Conservation (phyloP, 768 basidiomycete genomes). For the Pleurotus sapidus region DNA sequence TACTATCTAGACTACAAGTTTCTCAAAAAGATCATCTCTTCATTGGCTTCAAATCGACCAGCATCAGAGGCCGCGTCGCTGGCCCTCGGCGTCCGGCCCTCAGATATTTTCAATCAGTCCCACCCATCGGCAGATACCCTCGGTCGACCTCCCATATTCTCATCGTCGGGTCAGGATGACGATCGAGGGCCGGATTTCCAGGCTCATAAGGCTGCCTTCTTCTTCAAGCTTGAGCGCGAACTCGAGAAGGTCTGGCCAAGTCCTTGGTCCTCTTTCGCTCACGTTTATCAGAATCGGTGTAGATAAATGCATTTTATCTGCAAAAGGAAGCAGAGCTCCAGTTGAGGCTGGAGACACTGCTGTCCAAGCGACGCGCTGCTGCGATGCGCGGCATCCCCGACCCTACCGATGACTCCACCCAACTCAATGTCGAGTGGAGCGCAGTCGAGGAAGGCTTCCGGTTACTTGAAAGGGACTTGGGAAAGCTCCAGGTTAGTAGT, state of each 20-base stretch:
- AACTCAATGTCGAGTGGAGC: constrained; percentile 86
- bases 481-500: constrained; percentile 79
- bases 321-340: constrained; percentile 96
- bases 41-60: constrained; percentile 84
- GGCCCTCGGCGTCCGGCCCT: constrained; percentile 77
- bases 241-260: constrained; percentile 78
- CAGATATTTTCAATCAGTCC: constrained; percentile 39
- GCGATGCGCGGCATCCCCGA: constrained; percentile 72
- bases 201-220: constrained; percentile 96
- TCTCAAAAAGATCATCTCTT: constrained; percentile 97
- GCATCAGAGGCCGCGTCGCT: constrained; percentile 88
- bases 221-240: constrained; percentile 97
- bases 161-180: constrained; percentile 60
- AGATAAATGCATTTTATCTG: constrained; percentile 98
- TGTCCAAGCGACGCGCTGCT: constrained; percentile 89
- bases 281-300: constrained; percentile 12
- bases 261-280: no score
- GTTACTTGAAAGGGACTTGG: constrained; percentile 89
- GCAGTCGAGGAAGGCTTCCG: constrained; percentile 97
- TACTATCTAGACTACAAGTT: constrained; percentile 99
- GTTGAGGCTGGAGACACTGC: constrained; percentile 85
- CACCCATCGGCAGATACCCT: constrained; percentile 34
- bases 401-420: constrained; percentile 53
- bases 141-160: constrained; percentile 55
- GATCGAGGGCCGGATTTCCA: constrained; percentile 84